phyloP scores from a whole-genome alignment of 805 yeast species.

The Candida tammaniensis region DNA sequence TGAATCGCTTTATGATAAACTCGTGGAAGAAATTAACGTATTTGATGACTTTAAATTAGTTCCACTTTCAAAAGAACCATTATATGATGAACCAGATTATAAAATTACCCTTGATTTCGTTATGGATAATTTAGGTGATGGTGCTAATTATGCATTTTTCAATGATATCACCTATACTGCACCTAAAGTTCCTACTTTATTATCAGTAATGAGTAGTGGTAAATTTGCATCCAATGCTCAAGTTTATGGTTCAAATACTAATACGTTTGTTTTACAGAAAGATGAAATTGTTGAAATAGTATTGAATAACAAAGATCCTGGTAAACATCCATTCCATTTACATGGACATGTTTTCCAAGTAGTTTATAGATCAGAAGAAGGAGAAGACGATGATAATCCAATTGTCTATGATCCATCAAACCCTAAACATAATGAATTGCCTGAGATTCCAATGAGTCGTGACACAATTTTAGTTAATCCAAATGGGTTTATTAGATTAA shows the following conservation, averaged over 20 bases:
- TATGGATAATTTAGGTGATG: constrained; percentile 84
- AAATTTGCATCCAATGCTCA: constrained; percentile 49
- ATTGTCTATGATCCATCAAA: constrained; percentile 44
- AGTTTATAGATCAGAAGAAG: constrained; percentile 65
- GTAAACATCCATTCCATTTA: constrained; percentile 95
- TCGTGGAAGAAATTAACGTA: constrained; percentile 44
- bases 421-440: constrained; percentile 38
- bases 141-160: constrained; percentile 95
- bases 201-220: constrained; percentile 75
- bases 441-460: constrained; percentile 78
- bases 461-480: constrained; percentile 80
- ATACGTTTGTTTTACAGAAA: constrained; percentile 67
- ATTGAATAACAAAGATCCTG: constrained; percentile 83
- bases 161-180: constrained; percentile 74
- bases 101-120: constrained; percentile 66
- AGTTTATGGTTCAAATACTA: constrained; percentile 78
- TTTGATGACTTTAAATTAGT: constrained; percentile 38
- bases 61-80: constrained; percentile 33
- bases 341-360: constrained; percentile 94
- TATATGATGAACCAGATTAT: constrained; percentile 66
- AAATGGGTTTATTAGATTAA: constrained; percentile 78
- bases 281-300: constrained; percentile 75
- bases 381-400: constrained; percentile 48
- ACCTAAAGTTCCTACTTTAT: constrained; percentile 84
- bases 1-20: constrained; percentile 22